Evolutionary conservation across 257 asterid genomes (phyloP), one percentile per base, ranked within the genome.

Genomic region (Haberlea rhodopensis): DNA sequence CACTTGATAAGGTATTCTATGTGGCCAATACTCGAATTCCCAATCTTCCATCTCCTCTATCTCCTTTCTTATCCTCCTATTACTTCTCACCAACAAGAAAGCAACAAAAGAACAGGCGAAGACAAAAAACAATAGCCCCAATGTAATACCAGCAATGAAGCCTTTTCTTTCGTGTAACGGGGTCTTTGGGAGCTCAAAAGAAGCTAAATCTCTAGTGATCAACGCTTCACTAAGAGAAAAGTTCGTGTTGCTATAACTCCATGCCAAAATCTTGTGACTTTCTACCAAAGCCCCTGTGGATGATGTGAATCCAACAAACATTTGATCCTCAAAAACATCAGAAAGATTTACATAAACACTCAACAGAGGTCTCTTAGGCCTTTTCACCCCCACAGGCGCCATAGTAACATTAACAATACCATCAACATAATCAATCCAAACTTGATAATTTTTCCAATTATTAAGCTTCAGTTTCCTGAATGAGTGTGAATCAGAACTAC

Each of bases 191-290:
- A 60, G 74, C 67, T 59, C 79, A 19, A 82, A 76, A 15, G 73
- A 67, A 13, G 78, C 79, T 48, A 79, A 48, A 8, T 75, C 73
- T 27, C 29, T 37, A 8, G 73, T 76, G 40, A 71, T 37, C 65
- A 85, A 57, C 13, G 63, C 76, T 3, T 79, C 76, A 18, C 84
- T 67, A 3, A 79, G 66, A 6, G 78, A 69, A 54, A 71, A 80
- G 64, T 85, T 75, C 0, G 83, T 46, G 60, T 85, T 81, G 57
- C 79, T 79, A 53, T 79, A 77, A 62, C 83, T 82, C 87, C 87
- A 82, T 4, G 72, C 75, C 20, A 80, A 67, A 21, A 80, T 62
- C 73, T 55, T 57, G 49, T 80, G 82, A 46, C 74, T 66, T 21
- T 70, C 62, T 20, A 69, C 32, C 66, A 81, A 40, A 65, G 60